A percentile compares a stretch with the other conserved stretches of the same genome.
phyloP scores from a whole-genome alignment of 495 filamentous ascomycete genomes.

The Parachaetomium inaequale region DNA sequence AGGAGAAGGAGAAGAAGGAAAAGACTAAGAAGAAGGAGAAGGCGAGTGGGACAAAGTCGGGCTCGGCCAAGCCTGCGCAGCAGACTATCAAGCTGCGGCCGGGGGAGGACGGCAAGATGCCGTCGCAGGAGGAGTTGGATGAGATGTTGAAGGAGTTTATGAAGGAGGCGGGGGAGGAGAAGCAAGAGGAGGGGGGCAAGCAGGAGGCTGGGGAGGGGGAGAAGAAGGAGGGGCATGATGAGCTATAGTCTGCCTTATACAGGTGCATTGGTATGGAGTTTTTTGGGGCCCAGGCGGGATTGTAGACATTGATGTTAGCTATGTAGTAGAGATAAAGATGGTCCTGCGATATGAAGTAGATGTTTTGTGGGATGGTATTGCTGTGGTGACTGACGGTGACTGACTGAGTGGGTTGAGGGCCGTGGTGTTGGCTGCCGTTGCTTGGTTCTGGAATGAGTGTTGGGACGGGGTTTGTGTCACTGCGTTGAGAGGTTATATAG shows the following conservation, averaged over 20 bases:
- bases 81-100: conserved; percentile 38
- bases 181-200: conserved; percentile 34
- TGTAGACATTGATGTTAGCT: background rate
- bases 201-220: conserved; percentile 31
- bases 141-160: conserved; percentile 47
- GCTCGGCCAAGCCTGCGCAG: conserved; percentile 36
- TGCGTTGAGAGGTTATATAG: no score
- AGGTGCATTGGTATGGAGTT: conserved; percentile 10
- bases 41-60: conserved; percentile 19
- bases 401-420: no score
- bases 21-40: background rate
- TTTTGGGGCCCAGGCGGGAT: background rate
- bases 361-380: background rate
- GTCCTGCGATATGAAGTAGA: background rate
- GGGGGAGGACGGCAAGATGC: conserved; percentile 40
- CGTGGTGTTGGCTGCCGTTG: no score
- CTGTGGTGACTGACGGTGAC: background rate
- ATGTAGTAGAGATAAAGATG: no score
- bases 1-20: conserved; percentile 35
- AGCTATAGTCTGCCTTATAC: conserved; percentile 40
- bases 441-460: no score
- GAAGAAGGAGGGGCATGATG: conserved; percentile 44
- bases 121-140: conserved; percentile 45
- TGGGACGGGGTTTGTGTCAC: no score
- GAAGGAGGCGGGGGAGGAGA: conserved; percentile 31